Evolutionary conservation across 164 flowering plant genomes (phyloP).

Genomic region (Amborella trichopoda): DNA sequence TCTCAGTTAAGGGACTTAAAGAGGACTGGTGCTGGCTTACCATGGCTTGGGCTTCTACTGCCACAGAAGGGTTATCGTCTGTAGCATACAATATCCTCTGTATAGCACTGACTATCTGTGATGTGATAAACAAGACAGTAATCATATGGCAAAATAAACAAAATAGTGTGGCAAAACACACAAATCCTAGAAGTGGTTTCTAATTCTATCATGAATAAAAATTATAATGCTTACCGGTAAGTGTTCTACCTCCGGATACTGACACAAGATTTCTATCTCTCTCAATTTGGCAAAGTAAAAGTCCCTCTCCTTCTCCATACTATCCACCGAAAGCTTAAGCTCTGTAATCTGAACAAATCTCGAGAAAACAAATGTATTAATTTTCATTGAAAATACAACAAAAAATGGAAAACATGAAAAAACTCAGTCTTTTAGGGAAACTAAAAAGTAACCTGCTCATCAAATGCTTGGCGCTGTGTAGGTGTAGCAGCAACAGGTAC

Average conservation of each 20-base stretch:
- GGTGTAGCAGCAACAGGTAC: not conserved
- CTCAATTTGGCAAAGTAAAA: conserved; percentile 88
- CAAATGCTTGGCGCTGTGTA: conserved; percentile 30
- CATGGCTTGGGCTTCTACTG: conserved; percentile 78
- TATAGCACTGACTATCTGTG: conserved; percentile 69
- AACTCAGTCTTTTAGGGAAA: not conserved
- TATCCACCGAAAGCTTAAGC: conserved; percentile 79
- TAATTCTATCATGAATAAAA: no score
- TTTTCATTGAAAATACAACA: not conserved
- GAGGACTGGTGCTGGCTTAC: conserved; percentile 22
- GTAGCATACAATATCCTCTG: conserved; percentile 71
- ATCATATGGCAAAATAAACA: not conserved
- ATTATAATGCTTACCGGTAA: conserved; percentile 32
- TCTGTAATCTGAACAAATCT: conserved; percentile 66
- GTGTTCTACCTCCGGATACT: conserved; percentile 58
- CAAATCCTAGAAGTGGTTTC: no score
- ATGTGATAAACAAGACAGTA: not conserved
- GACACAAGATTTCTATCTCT: conserved; percentile 90
- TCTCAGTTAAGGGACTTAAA: conserved; percentile 44
- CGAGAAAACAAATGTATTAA: not conserved
- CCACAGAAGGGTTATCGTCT: conserved; percentile 59
- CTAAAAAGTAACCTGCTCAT: conserved; percentile 69
- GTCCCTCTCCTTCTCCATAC: conserved; percentile 95
- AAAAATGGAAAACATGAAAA: no score
- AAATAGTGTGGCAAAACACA: no score